Evolutionary conservation across 176 grass and related monocot genomes (phyloP).

Genomic region (Secale cereale): DNA sequence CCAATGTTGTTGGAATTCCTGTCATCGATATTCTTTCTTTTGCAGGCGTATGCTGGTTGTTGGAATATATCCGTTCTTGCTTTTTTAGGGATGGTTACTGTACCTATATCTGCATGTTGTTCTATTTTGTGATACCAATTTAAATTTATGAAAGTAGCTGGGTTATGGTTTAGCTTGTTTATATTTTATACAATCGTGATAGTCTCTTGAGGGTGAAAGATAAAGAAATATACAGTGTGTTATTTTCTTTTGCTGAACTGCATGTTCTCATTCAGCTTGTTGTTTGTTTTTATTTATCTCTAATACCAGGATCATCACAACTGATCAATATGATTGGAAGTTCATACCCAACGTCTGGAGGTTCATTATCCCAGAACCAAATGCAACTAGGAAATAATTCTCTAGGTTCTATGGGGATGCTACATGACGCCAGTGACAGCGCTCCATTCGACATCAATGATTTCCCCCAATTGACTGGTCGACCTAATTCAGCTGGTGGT

Average conservation of each 20-base stretch:
- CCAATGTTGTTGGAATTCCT: background rate
- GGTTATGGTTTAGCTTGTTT: background rate
- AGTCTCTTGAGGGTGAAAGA: background rate
- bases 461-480: constrained; percentile 91
- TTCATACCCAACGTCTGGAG: constrained; percentile 79
- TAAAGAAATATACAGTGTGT: background rate
- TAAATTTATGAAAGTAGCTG: background rate
- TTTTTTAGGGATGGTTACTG: background rate
- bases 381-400: constrained; percentile 81
- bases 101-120: background rate
- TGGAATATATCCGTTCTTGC: background rate
- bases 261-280: constrained; percentile 8
- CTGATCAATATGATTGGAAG: constrained; percentile 86
- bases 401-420: constrained; percentile 87
- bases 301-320: constrained; percentile 48
- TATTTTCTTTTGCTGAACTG: constrained; percentile 1
- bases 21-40: background rate
- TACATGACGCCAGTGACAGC: constrained; percentile 69
- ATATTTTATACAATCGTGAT: constrained; percentile 8
- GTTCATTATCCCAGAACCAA: constrained; percentile 81
- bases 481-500: constrained; percentile 85
- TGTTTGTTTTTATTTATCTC: constrained; percentile 4
- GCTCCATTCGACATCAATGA: constrained; percentile 97
- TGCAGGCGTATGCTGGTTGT: background rate
- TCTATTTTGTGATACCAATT: constrained; percentile 1